phyloP scores from a whole-genome alignment of 1,284 basidiomycete genomes.

The Ustilago trichophora region DNA sequence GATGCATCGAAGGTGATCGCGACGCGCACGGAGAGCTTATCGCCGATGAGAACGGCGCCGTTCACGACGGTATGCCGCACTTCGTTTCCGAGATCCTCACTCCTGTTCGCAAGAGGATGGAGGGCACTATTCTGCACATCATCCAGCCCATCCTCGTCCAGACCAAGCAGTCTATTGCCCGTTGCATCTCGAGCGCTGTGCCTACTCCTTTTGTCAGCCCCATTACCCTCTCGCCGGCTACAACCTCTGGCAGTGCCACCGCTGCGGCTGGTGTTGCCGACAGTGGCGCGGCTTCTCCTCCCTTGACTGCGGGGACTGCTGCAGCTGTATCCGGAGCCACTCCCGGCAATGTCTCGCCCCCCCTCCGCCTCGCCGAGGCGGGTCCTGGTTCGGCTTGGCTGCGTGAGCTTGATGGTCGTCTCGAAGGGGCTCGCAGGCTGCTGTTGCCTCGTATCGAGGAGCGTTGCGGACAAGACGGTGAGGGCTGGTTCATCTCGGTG shows the following conservation, averaged over 20 bases:
- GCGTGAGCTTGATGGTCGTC: conserved; percentile 59
- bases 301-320: conserved; percentile 2
- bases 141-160: conserved; percentile 60
- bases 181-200: conserved; percentile 52
- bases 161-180: conserved; percentile 50
- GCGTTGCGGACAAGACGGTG: conserved; percentile 61
- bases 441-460: conserved; percentile 61
- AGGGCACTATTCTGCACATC: conserved; percentile 63
- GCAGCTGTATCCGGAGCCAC: conserved; percentile 5
- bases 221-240: conserved; percentile 34
- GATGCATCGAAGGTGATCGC: conserved; percentile 60
- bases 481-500: conserved; percentile 65
- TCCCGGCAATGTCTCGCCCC: conserved; percentile 38
- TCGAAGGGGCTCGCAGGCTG: conserved; percentile 57
- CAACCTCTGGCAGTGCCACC: conserved; percentile 21
- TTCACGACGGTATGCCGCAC: conserved; percentile 55
- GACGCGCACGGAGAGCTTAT: conserved; percentile 48
- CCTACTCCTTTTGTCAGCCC: conserved; percentile 51
- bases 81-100: conserved; percentile 65
- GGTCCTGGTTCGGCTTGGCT: conserved; percentile 52
- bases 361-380: conserved; percentile 18
- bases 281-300: conserved; percentile 17
- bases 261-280: conserved; percentile 1
- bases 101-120: conserved; percentile 64
- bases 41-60: conserved; percentile 48